phyloP scores from a whole-genome alignment of 495 filamentous ascomycete genomes.

The Friedmanniomyces simplex region DNA sequence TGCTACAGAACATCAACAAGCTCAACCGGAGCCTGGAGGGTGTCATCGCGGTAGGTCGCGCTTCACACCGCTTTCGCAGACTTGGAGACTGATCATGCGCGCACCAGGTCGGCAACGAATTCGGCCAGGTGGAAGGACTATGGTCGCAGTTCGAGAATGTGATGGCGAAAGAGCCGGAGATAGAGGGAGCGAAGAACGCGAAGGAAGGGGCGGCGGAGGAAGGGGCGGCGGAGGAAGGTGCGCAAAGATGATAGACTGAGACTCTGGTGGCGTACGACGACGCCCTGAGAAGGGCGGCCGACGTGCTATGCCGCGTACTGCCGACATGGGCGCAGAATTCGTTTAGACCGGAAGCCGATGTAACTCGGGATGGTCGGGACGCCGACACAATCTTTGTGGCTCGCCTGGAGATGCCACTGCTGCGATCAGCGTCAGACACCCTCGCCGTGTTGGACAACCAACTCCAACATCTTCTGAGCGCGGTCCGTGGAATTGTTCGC shows the following conservation, averaged over 20 bases:
- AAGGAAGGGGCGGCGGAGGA: slow-evolving; percentile 19
- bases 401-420: too few species aligned
- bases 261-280: not conserved
- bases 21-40: slow-evolving; percentile 87
- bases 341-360: too few species aligned
- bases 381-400: too few species aligned
- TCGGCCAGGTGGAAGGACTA: slow-evolving; percentile 87
- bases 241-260: not conserved
- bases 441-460: too few species aligned
- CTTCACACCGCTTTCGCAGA: not conserved
- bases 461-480: too few species aligned
- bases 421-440: too few species aligned
- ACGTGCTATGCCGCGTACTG: too few species aligned
- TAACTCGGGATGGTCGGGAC: too few species aligned
- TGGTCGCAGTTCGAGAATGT: slow-evolving; percentile 97
- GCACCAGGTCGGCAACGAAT: slow-evolving; percentile 81
- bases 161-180: slow-evolving; percentile 67
- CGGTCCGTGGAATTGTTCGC: too few species aligned
- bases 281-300: too few species aligned
- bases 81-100: not conserved
- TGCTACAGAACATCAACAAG: slow-evolving; percentile 92
- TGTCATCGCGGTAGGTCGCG: slow-evolving; percentile 62
- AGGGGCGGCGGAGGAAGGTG: slow-evolving; percentile 3
- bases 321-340: too few species aligned
- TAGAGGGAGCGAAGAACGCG: slow-evolving; percentile 26